A percentile compares a stretch with the other conserved stretches of the same genome.
Conservation (phyloP, 495 filamentous ascomycete genomes). For the Xylaria bambusicola region DNA sequence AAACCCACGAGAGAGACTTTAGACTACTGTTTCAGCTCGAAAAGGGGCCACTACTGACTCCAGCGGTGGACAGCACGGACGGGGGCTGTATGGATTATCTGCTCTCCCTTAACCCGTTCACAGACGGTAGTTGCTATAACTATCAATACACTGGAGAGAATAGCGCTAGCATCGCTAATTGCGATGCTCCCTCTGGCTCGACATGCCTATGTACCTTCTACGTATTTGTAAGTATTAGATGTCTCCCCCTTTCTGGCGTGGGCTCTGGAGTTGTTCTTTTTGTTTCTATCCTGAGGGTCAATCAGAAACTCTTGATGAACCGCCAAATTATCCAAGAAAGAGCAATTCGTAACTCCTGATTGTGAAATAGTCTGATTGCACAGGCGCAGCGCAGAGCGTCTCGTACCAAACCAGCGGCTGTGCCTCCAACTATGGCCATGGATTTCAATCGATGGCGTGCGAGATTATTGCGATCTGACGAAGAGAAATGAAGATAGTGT, state of each 20-base stretch:
- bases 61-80: neutral
- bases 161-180: neutral
- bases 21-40: neutral
- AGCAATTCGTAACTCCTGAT: neutral
- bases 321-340: neutral
- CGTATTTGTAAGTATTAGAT: neutral
- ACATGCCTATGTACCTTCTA: neutral
- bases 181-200: neutral
- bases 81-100: neutral
- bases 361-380: neutral
- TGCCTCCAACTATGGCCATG: neutral
- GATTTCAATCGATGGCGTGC: neutral
- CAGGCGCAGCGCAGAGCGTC: neutral
- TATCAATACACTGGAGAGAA: neutral
- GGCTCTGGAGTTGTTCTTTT: neutral
- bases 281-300: neutral
- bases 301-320: neutral
- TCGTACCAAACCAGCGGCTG: neutral
- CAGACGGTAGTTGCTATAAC: neutral
- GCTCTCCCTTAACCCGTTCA: neutral
- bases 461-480: neutral
- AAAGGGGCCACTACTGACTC: neutral
- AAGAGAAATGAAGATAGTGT: neutral
- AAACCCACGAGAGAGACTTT: neutral
- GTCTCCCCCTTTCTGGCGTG: neutral